These are phyloP conservation scores for Globisporangium echinulatum DNA, from an alignment of 352 stramenopile genomes.

Conservation along the genomic window DNA sequence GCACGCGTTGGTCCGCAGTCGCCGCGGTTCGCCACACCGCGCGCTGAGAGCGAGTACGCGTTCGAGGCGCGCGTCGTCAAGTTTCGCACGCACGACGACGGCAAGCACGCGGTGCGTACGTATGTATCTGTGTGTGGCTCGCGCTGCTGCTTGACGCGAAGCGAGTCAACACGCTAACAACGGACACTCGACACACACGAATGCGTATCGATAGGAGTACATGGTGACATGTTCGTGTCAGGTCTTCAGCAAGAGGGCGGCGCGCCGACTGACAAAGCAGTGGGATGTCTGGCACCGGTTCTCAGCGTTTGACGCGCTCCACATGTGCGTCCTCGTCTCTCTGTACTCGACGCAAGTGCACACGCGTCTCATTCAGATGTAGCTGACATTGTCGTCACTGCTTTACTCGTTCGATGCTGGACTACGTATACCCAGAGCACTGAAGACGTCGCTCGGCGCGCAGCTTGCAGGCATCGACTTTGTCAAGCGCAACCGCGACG, in stretches of 20 bases:
- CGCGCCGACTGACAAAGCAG: constrained; percentile 42
- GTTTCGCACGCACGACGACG: constrained; percentile 30
- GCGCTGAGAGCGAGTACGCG: constrained; percentile 29
- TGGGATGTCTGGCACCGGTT: constrained; percentile 66
- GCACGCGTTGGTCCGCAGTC: constrained; percentile 34
- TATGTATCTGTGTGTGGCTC: not conserved
- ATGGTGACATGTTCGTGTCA: constrained; percentile 54
- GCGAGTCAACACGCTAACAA: not conserved
- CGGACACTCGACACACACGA: not conserved
- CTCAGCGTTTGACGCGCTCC: constrained; percentile 52
- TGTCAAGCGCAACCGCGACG: constrained; percentile 47
- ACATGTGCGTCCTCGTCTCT: constrained; percentile 24
- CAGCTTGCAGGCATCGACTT: constrained; percentile 46
- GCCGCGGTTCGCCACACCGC: constrained; percentile 29
- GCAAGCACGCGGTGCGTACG: constrained; percentile 37
- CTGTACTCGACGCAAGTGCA: too few relatives aligned
- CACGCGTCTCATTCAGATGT: too few relatives aligned
- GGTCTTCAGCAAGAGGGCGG: constrained; percentile 41
- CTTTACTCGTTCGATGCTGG: not conserved
- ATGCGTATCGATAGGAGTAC: constrained; percentile 34
- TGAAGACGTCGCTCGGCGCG: constrained; percentile 37
- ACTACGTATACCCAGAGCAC: constrained; percentile 12
- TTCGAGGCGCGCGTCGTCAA: constrained; percentile 39
- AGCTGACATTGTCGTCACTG: not conserved
- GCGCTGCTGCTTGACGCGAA: not conserved